Conservation (phyloP, 192 early-diverging fungal species). For the Coemansia sp. region DNA sequence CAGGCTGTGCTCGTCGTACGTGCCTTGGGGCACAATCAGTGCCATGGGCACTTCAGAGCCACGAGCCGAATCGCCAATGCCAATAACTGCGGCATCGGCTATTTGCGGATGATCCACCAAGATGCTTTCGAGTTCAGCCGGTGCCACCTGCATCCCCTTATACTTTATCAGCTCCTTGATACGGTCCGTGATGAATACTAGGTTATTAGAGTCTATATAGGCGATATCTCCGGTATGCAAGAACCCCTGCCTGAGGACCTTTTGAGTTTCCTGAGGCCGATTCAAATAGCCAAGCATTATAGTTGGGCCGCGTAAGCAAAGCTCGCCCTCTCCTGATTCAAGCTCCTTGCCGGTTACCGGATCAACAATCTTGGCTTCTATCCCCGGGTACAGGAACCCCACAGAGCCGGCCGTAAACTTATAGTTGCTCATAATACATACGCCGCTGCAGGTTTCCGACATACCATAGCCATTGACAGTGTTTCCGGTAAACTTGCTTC, state of each 20-base stretch:
- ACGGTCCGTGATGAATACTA: constrained; percentile 65
- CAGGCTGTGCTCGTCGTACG: too few relatives aligned
- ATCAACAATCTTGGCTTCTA: constrained; percentile 70
- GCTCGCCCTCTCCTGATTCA: constrained; percentile 60
- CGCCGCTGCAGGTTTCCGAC: constrained; percentile 52
- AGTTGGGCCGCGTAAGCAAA: constrained; percentile 82
- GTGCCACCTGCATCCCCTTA: constrained; percentile 77
- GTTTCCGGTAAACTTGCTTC: constrained; percentile 45
- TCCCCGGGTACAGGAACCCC: constrained; percentile 71
- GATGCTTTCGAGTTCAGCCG: constrained; percentile 80
- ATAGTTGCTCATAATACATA: constrained; percentile 7
- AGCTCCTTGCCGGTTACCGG: constrained; percentile 48
- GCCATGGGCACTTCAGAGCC: constrained; percentile 74
- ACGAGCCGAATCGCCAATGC: constrained; percentile 56
- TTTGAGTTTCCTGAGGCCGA: constrained; percentile 67
- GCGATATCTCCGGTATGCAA: constrained; percentile 84
- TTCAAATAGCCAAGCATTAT: constrained; percentile 85
- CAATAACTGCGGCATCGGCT: constrained; percentile 67
- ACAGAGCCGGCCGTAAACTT: constrained; percentile 57
- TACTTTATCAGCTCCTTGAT: constrained; percentile 92
- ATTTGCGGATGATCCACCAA: constrained; percentile 66
- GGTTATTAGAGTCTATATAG: constrained; percentile 56
- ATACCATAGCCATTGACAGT: constrained; percentile 64
- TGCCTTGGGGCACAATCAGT: constrained; percentile 57
- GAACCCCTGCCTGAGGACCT: constrained; percentile 69